A percentile compares a stretch with the other conserved stretches of the same genome.
These are phyloP conservation scores for Polyporus arcularius DNA, from an alignment of 768 basidiomycete genomes.

Conservation along the genomic window DNA sequence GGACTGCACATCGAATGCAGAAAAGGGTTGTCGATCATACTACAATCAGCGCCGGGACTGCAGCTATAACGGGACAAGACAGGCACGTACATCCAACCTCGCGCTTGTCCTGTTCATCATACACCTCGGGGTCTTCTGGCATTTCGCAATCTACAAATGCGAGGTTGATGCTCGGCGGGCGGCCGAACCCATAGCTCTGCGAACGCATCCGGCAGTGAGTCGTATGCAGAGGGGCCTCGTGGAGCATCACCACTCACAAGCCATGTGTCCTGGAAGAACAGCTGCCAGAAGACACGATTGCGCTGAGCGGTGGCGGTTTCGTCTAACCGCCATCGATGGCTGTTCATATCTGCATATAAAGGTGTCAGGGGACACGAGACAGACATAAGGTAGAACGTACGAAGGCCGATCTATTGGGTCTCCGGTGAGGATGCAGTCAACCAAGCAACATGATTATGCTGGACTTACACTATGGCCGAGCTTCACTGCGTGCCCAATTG, in stretches of 20 bases:
- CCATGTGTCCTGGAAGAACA: conserved; percentile 66
- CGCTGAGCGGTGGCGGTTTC: conserved; percentile 47
- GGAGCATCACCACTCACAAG: conserved; percentile 39
- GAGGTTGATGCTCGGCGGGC: conserved; percentile 56
- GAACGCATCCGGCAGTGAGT: background rate
- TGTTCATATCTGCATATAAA: conserved; percentile 51
- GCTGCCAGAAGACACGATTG: conserved; percentile 64
- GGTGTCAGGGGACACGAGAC: background rate
- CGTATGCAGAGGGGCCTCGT: background rate
- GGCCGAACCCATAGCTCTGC: conserved; percentile 63
- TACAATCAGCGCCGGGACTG: no score
- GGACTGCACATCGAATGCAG: conserved; percentile 39
- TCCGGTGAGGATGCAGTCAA: background rate
- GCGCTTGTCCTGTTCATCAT: conserved; percentile 35
- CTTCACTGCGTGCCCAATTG: conserved; percentile 59
- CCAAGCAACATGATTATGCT: background rate
- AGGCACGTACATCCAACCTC: conserved; percentile 45
- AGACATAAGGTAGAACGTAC: conserved; percentile 24
- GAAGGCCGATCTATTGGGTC: conserved; percentile 50
- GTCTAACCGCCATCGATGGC: conserved; percentile 59
- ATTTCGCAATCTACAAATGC: conserved; percentile 57
- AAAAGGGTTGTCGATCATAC: no score
- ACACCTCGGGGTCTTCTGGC: conserved; percentile 44
- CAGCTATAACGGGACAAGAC: background rate
- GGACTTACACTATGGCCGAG: conserved; percentile 59